phyloP scores from a whole-genome alignment of 192 early-diverging fungal genomes.

The Diversispora eburnea region DNA sequence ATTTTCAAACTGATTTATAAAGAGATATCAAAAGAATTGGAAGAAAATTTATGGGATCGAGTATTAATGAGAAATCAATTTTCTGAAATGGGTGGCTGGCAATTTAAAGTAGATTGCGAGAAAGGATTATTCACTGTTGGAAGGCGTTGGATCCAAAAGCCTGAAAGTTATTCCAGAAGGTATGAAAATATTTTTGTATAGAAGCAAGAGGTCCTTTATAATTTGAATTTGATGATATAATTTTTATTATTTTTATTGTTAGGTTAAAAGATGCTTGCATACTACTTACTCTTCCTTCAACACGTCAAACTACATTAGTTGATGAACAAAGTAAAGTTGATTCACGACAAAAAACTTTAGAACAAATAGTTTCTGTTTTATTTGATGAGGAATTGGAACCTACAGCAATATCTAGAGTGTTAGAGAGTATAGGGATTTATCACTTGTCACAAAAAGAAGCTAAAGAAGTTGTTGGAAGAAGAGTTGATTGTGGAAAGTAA shows the following conservation, averaged over 20 bases:
- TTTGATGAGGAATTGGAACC: slow-evolving; percentile 36
- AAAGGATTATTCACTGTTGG: slow-evolving; percentile 47
- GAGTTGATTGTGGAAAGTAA: slow-evolving; percentile 43
- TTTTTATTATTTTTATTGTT: slow-evolving; percentile 14
- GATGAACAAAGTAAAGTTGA: background rate
- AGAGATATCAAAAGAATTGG: slow-evolving; percentile 43
- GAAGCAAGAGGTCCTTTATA: background rate
- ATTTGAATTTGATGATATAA: background rate
- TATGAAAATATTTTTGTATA: slow-evolving; percentile 24
- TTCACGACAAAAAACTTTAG: slow-evolving; percentile 31
- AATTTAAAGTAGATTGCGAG: slow-evolving; percentile 45
- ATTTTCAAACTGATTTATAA: slow-evolving; percentile 40
- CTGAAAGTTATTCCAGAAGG: slow-evolving; percentile 50
- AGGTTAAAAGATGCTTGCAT: slow-evolving; percentile 38
- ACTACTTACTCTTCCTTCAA: slow-evolving; percentile 37
- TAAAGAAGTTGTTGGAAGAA: slow-evolving; percentile 33
- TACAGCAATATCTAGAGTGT: slow-evolving; percentile 10
- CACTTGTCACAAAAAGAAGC: slow-evolving; percentile 34
- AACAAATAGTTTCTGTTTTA: slow-evolving; percentile 39
- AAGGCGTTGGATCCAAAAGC: slow-evolving; percentile 44
- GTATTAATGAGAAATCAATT: slow-evolving; percentile 53
- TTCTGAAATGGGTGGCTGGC: slow-evolving; percentile 43
- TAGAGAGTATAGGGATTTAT: slow-evolving; percentile 41
- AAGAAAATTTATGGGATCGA: slow-evolving; percentile 53
- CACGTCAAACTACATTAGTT: slow-evolving; percentile 21